Evolutionary conservation across 2,329 filamentous ascomycete genomes (phyloP), one percentile per base, ranked within the genome.

Genomic region (Colletotrichum nymphaeae): DNA sequence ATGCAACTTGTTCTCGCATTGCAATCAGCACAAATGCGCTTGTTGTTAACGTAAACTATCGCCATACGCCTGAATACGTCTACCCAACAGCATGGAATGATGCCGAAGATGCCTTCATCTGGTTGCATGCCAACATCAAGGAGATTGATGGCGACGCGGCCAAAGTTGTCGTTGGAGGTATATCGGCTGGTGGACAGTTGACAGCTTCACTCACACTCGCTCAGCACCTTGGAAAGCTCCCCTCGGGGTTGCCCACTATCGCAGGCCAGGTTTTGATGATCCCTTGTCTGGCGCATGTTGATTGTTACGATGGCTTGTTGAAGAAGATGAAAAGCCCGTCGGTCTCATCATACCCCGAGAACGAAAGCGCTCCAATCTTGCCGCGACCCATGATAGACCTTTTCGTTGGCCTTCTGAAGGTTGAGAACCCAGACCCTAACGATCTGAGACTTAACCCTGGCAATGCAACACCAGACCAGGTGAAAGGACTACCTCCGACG

Each of bases 11-110:
- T 74, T 79, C 86, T 0, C 67, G 67, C n/a, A 70, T 66, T 22
- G 67, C 62, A 12, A 58, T 70, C 6, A 70, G 67, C 81, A 83
- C 82, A 0, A 78, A 80, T 1, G 81, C 86, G 2, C 79, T 87
- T 0, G 88, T 91, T 0, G 76, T 91, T 1, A 88, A 89, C 55
- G 81, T 91, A 14, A 89, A 90, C 75, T 91, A 91, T 77, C 86
- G 90, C 0, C 89, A 91, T 76, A 89, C 89, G 0, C 89, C 89
- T 0, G 86, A 91, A 64, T 80, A 85, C 74, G 76, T 72, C 0
- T 91, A 87, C 69, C 90, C 90, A 0, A 86, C 84, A 0, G 84
- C 86, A 0, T 90, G 86, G 85, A 73, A 87, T 56, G 90, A 92
- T 59, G 78, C 83, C 0, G 85, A 89, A 70, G 90, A 91, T 58